Percentiles rank a stretch among this genome's conserved stretches.
phyloP scores from a whole-genome alignment of 495 filamentous ascomycete genomes.

The Physcia stellaris region DNA sequence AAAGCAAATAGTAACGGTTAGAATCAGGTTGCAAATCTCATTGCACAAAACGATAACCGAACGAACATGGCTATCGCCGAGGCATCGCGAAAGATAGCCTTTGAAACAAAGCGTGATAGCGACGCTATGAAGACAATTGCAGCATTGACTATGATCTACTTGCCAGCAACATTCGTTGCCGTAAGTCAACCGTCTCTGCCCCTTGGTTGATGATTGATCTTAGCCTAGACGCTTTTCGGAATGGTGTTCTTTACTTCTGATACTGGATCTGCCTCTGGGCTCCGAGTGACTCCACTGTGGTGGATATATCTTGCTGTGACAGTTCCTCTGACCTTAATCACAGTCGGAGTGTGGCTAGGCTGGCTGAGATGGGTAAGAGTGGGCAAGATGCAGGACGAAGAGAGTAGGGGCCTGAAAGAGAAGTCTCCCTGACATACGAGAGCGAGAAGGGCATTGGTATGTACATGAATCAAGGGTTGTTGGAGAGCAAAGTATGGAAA shows the following conservation, averaged over 20 bases:
- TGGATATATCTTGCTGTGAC: conserved; percentile 8
- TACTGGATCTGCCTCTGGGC: background rate
- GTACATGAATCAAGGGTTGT: no score
- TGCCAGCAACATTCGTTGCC: conserved; percentile 26
- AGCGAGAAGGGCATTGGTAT: no score
- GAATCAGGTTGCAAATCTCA: no score
- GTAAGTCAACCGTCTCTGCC: conserved; percentile 7
- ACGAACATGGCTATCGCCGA: conserved; percentile 10
- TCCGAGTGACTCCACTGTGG: background rate
- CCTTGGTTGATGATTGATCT: background rate
- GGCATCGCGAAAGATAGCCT: conserved; percentile 4
- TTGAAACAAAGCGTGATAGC: conserved; percentile 21
- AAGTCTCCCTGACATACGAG: no score
- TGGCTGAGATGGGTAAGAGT: background rate
- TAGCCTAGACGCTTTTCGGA: background rate
- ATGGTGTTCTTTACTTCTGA: conserved; percentile 2
- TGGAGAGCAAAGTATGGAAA: no score
- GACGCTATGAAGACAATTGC: conserved; percentile 30
- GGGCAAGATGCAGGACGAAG: no score
- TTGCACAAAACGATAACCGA: conserved; percentile 6
- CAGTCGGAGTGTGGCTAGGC: background rate
- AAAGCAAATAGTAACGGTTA: no score
- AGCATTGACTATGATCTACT: conserved; percentile 28
- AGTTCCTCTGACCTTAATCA: conserved; percentile 3
- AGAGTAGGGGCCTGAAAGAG: no score